These are phyloP conservation scores for Phytophthora pseudosyringae DNA, from an alignment of 352 stramenopile species.

Conservation along the genomic window DNA sequence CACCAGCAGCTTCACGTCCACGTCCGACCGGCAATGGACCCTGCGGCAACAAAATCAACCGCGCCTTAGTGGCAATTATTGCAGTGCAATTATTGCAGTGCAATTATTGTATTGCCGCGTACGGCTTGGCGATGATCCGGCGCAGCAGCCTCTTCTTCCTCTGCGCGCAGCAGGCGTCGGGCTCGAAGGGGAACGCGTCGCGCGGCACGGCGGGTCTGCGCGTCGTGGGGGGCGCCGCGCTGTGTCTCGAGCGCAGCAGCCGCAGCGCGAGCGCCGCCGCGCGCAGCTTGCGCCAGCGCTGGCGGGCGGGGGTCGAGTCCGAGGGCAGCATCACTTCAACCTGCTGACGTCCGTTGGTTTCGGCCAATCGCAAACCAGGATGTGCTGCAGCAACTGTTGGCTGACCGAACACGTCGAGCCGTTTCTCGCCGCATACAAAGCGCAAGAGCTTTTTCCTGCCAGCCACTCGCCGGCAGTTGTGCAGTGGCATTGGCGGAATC, in stretches of 20 bases:
- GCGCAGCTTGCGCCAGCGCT: slow-evolving; percentile 40
- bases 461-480: slow-evolving; percentile 25
- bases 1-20: slow-evolving; percentile 62
- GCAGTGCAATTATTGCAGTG: too few relatives aligned
- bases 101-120: neutral
- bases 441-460: slow-evolving; percentile 29
- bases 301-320: too few relatives aligned
- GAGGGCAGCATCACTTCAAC: slow-evolving; percentile 21
- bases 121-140: slow-evolving; percentile 11
- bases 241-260: neutral
- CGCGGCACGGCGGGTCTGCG: neutral
- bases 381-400: slow-evolving; percentile 21
- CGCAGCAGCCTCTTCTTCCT: slow-evolving; percentile 26
- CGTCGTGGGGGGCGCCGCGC: neutral
- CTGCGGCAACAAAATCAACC: slow-evolving; percentile 12
- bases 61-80: neutral
- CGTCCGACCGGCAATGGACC: slow-evolving; percentile 48
- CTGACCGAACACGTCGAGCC: slow-evolving; percentile 14
- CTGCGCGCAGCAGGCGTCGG: slow-evolving; percentile 13
- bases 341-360: slow-evolving; percentile 6
- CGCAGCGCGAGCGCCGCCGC: slow-evolving; percentile 39
- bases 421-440: slow-evolving; percentile 26
- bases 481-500: slow-evolving; percentile 29
- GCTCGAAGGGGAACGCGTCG: neutral
- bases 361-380: slow-evolving; percentile 1